Percentiles rank a stretch among this genome's conserved stretches.
Evolutionary conservation across 257 asterid genomes (phyloP).

Genomic region (Fraxinus americana): DNA sequence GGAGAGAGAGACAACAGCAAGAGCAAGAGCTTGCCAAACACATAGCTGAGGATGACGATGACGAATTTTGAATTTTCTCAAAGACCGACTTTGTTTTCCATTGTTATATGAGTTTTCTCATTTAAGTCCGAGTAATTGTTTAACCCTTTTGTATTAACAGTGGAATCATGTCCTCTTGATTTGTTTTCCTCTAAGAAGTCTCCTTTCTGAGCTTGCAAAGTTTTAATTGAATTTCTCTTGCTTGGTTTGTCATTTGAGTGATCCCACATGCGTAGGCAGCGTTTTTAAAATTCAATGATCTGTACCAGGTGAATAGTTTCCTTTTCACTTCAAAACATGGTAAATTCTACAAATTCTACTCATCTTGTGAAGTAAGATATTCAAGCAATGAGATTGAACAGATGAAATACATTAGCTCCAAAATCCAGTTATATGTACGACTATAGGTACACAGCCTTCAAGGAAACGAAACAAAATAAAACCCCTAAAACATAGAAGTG

Average conservation of each 20-base stretch:
- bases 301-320: background rate
- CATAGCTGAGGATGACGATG: constrained; percentile 71
- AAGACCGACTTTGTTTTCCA: background rate
- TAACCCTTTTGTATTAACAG: background rate
- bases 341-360: background rate
- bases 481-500: constrained; percentile 6
- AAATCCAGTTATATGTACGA: constrained; percentile 16
- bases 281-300: background rate
- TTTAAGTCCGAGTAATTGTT: constrained; percentile 12
- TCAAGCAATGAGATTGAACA: background rate
- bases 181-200: background rate
- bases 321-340: background rate
- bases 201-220: background rate
- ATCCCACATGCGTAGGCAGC: background rate
- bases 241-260: background rate
- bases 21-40: constrained; percentile 82
- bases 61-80: constrained; percentile 46
- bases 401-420: background rate
- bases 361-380: background rate
- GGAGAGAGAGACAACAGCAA: constrained; percentile 69
- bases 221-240: background rate
- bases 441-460: constrained; percentile 8
- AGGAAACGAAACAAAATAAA: background rate
- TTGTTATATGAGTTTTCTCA: background rate
- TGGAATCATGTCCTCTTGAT: background rate